Evolutionary conservation across 306 rosid species (phyloP), one percentile per base, ranked within the genome.

Genomic region (Mimosa pudica): DNA sequence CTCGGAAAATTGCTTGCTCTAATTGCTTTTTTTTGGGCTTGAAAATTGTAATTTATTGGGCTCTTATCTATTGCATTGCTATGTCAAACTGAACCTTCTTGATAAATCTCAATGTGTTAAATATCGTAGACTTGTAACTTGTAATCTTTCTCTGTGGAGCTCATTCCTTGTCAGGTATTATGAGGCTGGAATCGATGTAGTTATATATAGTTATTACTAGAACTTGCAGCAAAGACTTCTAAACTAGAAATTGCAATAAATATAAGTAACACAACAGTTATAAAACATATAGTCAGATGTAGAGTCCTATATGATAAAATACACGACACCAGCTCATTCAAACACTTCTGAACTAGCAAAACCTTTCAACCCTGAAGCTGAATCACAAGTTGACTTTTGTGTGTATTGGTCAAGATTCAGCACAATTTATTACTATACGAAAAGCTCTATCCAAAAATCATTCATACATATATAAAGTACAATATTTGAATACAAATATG

Each of bases 261-360:
- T 47, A 52, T 4, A 52, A 5, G 60, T 52, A 4, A 6, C 3
- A 5, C 8, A 52, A 74, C 72, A 46, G 10, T 75, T 49, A 48
- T 63, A 52, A 75, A 71, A 44, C 65, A 30, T 66, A 24, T 24
- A 24, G 65, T 66, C 55, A n/a, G 75, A 47, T 44, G 35, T 74
- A 77, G 51, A 77, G 78, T 13, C 30, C 33, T 14, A 70, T 20
- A 51, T 55, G 68, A 74, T 67, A 68, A 66, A 72, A 81, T 14
- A 70, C 70, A 52, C 10, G 76, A 63, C 66, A 76, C 70, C 76
- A 14, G 76, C 45, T 65, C 47, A 61, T 24, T 72, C 75, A 38
- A 65, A 65, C 48, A 36, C 30, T 65, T 65, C 1, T 14, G 10
- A 65, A 65, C 46, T 7, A 41, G 74, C 76, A 76, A 84, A 57